These are phyloP conservation scores for Epichloe coenophiala DNA, from an alignment of 2,329 filamentous ascomycete species.

Conservation along the genomic window DNA sequence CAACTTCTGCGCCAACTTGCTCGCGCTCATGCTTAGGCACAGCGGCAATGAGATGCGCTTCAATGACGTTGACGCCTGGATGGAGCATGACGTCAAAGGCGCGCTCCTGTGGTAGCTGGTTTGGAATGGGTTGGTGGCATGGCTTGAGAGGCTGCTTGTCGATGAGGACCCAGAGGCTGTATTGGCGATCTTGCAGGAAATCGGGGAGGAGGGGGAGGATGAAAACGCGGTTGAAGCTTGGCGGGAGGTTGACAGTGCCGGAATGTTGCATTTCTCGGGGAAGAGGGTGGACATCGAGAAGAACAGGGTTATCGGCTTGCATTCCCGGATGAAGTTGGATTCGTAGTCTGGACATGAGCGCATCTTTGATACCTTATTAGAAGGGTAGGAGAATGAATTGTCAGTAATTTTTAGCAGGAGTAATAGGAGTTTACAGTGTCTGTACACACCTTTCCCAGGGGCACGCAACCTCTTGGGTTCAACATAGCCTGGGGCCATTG, in stretches of 20 bases:
- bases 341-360: conserved; percentile 53
- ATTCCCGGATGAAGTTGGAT: conserved; percentile 56
- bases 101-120: conserved; percentile 46
- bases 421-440: no score
- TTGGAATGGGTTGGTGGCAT: conserved; percentile 32
- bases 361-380: conserved; percentile 36
- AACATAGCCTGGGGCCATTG: conserved; percentile 18
- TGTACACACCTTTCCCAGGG: conserved; percentile 27
- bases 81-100: conserved; percentile 62
- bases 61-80: conserved; percentile 63
- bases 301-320: conserved; percentile 45
- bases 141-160: conserved; percentile 50
- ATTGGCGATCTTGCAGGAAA: conserved; percentile 51
- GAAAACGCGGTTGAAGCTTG: conserved; percentile 56
- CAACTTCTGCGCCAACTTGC: conserved; percentile 47
- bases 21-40: conserved; percentile 46
- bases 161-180: conserved; percentile 62
- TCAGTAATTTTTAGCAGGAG: not conserved
- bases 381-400: not conserved
- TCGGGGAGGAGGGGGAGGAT: conserved; percentile 53
- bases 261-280: conserved; percentile 56
- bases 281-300: conserved; percentile 52
- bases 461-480: conserved; percentile 25
- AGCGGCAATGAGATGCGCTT: conserved; percentile 64
- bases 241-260: conserved; percentile 55